Conservation (phyloP, 805 yeast genomes). For the Cyberlindnera veronae region DNA sequence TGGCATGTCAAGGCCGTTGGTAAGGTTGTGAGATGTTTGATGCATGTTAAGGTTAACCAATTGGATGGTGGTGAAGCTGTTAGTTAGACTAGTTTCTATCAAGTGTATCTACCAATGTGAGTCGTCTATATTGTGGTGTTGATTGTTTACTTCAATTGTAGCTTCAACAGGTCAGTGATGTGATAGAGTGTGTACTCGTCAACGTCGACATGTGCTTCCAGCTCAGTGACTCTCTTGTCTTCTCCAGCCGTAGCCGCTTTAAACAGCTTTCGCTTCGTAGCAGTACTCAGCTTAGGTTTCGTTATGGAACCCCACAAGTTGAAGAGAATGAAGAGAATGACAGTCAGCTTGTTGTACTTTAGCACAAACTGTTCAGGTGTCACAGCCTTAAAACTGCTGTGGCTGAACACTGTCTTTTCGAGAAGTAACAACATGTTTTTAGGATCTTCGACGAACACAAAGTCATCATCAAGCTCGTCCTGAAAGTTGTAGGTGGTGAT, state of each 20-base stretch:
- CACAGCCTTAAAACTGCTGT: neutral
- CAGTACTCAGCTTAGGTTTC: neutral
- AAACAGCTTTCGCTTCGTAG: slow-evolving; percentile 1
- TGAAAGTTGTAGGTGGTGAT: slow-evolving; percentile 17
- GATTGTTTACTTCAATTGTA: neutral
- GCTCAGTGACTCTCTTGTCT: slow-evolving; percentile 3
- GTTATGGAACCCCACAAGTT: slow-evolving; percentile 18
- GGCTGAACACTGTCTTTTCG: slow-evolving; percentile 13
- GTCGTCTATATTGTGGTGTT: too few species aligned
- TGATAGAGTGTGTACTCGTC: slow-evolving; percentile 1
- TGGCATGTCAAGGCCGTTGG: slow-evolving; percentile 73
- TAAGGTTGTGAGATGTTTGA: slow-evolving; percentile 53
- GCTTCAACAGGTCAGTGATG: slow-evolving; percentile 7
- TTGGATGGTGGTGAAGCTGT: too few species aligned
- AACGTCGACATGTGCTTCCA: slow-evolving; percentile 1
- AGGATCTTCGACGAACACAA: slow-evolving; percentile 1
- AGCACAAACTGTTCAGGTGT: slow-evolving; percentile 1
- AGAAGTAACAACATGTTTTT: slow-evolving; percentile 12
- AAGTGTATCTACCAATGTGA: too few species aligned
- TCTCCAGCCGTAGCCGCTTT: slow-evolving; percentile 16
- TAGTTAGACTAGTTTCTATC: too few species aligned
- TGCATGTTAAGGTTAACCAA: slow-evolving; percentile 40
- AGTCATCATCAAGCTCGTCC: slow-evolving; percentile 1
- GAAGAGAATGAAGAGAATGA: slow-evolving; percentile 11
- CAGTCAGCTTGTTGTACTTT: slow-evolving; percentile 17